These are phyloP conservation scores for Oropetium thomaeum DNA, from an alignment of 176 grass and related monocot species.

Conservation along the genomic window DNA sequence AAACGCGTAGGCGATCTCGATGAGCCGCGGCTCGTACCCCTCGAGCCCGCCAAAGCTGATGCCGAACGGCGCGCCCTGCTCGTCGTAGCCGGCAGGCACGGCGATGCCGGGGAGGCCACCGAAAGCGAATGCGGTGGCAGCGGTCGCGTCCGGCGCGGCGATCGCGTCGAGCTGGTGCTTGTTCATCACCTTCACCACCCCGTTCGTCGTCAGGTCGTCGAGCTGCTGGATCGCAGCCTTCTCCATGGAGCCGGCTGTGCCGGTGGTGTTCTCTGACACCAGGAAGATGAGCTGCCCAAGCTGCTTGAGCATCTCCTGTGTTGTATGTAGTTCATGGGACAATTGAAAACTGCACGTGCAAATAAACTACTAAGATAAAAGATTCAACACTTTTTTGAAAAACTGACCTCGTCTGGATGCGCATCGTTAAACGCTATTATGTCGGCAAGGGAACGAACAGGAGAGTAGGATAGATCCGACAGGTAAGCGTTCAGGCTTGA, in stretches of 20 bases:
- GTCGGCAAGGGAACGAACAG: conserved; percentile 51
- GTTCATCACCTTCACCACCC: conserved; percentile 42
- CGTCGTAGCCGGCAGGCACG: conserved; percentile 48
- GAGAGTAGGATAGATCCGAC: conserved; percentile 39
- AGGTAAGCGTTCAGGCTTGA: conserved; percentile 44
- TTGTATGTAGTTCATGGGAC: conserved; percentile 1
- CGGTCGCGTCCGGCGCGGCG: neutral
- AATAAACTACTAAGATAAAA: neutral
- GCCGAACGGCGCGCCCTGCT: conserved; percentile 45
- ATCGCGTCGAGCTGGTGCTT: conserved; percentile 50
- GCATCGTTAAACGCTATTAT: conserved; percentile 65
- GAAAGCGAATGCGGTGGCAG: conserved; percentile 26
- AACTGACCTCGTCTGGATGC: conserved; percentile 38
- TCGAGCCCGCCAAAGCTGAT: conserved; percentile 59
- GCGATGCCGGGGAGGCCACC: conserved; percentile 61
- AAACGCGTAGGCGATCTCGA: conserved; percentile 60
- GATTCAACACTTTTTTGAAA: too few relatives aligned
- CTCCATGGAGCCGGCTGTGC: conserved; percentile 21
- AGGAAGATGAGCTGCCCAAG: conserved; percentile 46
- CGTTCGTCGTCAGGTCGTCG: conserved; percentile 35
- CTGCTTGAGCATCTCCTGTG: conserved; percentile 58
- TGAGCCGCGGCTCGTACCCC: conserved; percentile 55
- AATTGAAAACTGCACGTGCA: neutral
- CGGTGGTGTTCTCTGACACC: conserved; percentile 39
- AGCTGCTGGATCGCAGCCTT: conserved; percentile 36